Evolutionary conservation across 2,329 filamentous ascomycete genomes (phyloP), one percentile per base, ranked within the genome.

Genomic region (Exophiala lecanii-corni): DNA sequence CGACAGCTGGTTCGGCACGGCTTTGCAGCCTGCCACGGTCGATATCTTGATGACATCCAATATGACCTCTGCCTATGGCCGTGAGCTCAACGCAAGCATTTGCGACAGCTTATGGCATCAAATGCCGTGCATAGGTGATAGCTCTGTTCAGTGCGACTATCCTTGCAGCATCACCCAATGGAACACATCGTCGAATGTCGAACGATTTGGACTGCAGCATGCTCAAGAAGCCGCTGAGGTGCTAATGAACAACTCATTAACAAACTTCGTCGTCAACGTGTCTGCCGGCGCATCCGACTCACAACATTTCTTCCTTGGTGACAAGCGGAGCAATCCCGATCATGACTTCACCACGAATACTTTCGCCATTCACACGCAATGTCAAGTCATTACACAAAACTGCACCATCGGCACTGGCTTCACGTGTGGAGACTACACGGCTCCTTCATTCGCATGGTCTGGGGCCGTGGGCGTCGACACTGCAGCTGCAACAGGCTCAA

Each of bases 391-490:
- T 26, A 54, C 51, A 10, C 43, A 47, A 19, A 38, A 50, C n/a
- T 54, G 51, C 13, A 39, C 20, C 5, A 32, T 28, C 31, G 36
- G 36, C 16, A 32, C 34, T 15, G 49, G 46, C 16, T 54, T 54
- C 38, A 45, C 46, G 5, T 49, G 46, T 17, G 41, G 46, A 2
- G 18, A 20, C 7, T 53, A 51, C 37, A 48, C 9, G 15, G 21
- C 47, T 4, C 43, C 47, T 9, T 51, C 50, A 19, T 45, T 53
- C 23, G 42, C 50, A 2, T 53, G 36, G 26, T 39, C 46, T n/a
- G 45, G 45, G 19, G 40, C 46, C 21, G 49, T 50, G 10, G 50
- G 50, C 20, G 33, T 53, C 12, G 50, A 51, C 30, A 36, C 41
- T 10, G 17, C 21, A 30, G 20, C 37, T 4, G 45, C 42, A 13